Evolutionary conservation across 2,329 filamentous ascomycete genomes (phyloP), one percentile per base, ranked within the genome.

Genomic region (Pseudogymnoascus sp.): DNA sequence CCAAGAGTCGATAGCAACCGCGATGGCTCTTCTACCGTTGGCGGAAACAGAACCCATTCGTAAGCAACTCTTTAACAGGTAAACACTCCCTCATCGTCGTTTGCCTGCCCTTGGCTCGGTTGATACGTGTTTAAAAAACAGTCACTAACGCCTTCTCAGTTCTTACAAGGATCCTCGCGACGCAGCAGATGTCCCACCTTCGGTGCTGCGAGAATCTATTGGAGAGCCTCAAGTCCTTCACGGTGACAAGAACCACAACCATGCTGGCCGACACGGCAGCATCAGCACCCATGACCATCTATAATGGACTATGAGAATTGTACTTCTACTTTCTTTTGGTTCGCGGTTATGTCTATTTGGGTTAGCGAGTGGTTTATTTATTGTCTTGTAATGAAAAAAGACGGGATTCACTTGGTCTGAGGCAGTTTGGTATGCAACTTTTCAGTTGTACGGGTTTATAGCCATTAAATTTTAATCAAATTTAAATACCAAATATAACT

Each of bases 151-250:
- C 29, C n/a, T 10, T 18, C 18, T 6, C 6, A 55, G 48, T 8
- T 55, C 18, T 13, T 25, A 21, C 37, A 60, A 39, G 40, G 81
- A 84, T 55, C 81, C 81, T 3, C 80, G 76, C 15, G 82, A 85
- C 64, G 82, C 82, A 1, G 74, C 82, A 0, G 81, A 85, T 68
- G 82, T 84, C 0, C 81, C 82, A 1, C 82, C 82, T 4, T 84
- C 82, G 1, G 77, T 80, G 0, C 52, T 85, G 63, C 73, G 74
- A 58, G 72, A 78, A 67, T 75, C 79, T 52, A 64, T 82, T 37
- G 81, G 80, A 1, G 74, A 72, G 1, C 79, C 81, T 0, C 60
- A 68, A 1, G 69, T 81, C n/a, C 72, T 74, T 52, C 80, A 83
- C 60, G 76, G 71, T 1, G 76, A 82, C 39, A 65, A 68, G 4